Conservation (phyloP, 2,329 filamentous ascomycete genomes). For the Dendrostoma leiphaemia region DNA sequence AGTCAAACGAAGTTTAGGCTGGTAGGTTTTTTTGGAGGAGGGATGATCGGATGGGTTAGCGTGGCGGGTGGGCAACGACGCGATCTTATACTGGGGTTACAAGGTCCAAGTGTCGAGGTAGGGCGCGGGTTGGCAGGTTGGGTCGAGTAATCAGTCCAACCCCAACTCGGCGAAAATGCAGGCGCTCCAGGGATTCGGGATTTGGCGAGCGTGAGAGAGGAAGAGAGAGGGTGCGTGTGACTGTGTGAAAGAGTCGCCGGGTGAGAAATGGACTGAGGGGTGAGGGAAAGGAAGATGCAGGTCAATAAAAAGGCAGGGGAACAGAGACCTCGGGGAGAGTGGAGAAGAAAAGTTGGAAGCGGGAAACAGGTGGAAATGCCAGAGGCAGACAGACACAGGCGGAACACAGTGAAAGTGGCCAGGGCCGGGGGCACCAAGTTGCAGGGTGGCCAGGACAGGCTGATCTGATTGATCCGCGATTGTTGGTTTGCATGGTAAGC, state of each 20-base stretch:
- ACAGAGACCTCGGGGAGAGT: not conserved
- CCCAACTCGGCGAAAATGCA: slow-evolving; percentile 3
- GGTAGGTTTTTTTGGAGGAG: slow-evolving; percentile 19
- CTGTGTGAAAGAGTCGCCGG: not conserved
- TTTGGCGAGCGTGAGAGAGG: not conserved
- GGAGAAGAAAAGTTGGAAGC: slow-evolving; percentile 2
- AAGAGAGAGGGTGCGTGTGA: not conserved
- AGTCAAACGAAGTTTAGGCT: slow-evolving; percentile 19
- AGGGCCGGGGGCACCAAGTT: not conserved
- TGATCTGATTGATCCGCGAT: not conserved
- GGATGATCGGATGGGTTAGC: slow-evolving; percentile 21
- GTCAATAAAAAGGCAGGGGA: not conserved
- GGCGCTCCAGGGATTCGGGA: slow-evolving; percentile 12
- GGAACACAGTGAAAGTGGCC: slow-evolving; percentile 1
- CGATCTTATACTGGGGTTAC: slow-evolving; percentile 20
- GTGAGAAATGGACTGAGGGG: not conserved
- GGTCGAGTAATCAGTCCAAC: slow-evolving; percentile 9
- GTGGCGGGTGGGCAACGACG: slow-evolving; percentile 18
- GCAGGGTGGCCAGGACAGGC: not conserved
- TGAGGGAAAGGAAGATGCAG: not conserved
- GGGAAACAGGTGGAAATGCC: slow-evolving; percentile 4
- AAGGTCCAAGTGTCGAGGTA: slow-evolving; percentile 14
- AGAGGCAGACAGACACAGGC: not conserved
- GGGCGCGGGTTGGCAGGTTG: no score
- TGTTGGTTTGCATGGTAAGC: not conserved